A percentile compares a stretch with the other conserved stretches of the same genome.
phyloP scores from a whole-genome alignment of 805 yeast species.

The Hyphopichia homilentoma region DNA sequence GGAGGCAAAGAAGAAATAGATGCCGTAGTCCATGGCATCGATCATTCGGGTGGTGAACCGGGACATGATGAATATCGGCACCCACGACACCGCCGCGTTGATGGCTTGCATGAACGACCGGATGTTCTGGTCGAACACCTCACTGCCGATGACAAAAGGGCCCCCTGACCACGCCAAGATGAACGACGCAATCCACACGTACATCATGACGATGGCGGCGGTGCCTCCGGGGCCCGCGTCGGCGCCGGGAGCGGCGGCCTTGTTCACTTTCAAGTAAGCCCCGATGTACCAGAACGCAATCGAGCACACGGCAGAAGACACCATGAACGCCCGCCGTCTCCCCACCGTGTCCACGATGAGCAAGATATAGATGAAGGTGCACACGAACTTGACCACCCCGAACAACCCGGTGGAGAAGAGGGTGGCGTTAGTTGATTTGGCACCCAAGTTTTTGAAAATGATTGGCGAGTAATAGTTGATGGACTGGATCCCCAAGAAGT shows the following conservation, averaged over 20 bases:
- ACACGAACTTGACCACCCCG: slow-evolving; percentile 35
- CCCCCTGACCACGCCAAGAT: slow-evolving; percentile 40
- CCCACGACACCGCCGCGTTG: slow-evolving; percentile 39
- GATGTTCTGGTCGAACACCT: slow-evolving; percentile 38
- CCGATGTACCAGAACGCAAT: slow-evolving; percentile 40
- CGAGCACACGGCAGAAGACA: slow-evolving; percentile 29
- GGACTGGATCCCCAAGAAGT: slow-evolving; percentile 38
- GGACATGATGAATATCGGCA: slow-evolving; percentile 36
- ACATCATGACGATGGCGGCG: slow-evolving; percentile 39
- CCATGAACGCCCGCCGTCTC: slow-evolving; percentile 33
- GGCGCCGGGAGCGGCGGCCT: slow-evolving; percentile 27
- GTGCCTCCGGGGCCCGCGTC: slow-evolving; percentile 36
- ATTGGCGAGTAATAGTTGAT: slow-evolving; percentile 38
- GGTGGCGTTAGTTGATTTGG: slow-evolving; percentile 34
- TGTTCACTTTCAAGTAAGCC: slow-evolving; percentile 29
- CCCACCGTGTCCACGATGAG: slow-evolving; percentile 35
- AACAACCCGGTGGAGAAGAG: slow-evolving; percentile 38
- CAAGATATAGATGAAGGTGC: slow-evolving; percentile 30
- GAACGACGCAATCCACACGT: slow-evolving; percentile 39
- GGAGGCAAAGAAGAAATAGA: slow-evolving; percentile 34
- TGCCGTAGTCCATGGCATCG: slow-evolving; percentile 30
- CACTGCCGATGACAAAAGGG: slow-evolving; percentile 38
- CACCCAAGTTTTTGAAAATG: slow-evolving; percentile 32
- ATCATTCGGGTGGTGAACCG: slow-evolving; percentile 33
- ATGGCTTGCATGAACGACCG: slow-evolving; percentile 38